Base-by-base conservation (phyloP, 2,329 filamentous ascomycete species). In the Colletotrichum echinochloae region DNA sequence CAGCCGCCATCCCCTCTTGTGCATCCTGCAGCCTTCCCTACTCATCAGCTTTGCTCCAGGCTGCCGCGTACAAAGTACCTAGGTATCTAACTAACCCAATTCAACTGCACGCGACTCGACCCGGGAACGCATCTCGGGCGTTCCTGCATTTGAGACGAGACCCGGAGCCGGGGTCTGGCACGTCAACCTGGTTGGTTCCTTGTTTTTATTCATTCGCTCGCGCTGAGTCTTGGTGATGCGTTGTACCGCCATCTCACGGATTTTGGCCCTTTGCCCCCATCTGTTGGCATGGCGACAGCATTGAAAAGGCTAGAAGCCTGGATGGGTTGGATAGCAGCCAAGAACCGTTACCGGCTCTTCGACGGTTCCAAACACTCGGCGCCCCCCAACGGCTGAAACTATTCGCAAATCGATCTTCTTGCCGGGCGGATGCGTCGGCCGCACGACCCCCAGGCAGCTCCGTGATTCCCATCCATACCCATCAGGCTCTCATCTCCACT, bases 131-230 rank as follows among this genome's bases (percentile, higher is more conserved):
- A 35, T 41, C 33, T 66, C 51, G 56, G 64, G 56, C 55, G 67
- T 70, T 70, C 67, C 67, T 70, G 67, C 67, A 67, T 70, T 57
- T 33, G 67, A 70, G 67, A 62, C 66, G 67, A 67, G 57, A 70
- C 57, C 57, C 59, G 57, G 44, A 48, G 35, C 67, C 35, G 46
- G 64, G 64, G 64, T 63, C 44, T 33, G 37, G 51, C 37, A 41
- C 60, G 48, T 49, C 30, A 12, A 14, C 20, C 30, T 55, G 52
- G 35, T n/a, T 57, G 56, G 41, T 67, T 60, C 67, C 64, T 63
- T 67, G 64, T 55, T 70, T 70, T 39, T 20, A n/a, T 66, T 33
- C 54, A 65, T 48, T 70, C 62, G 62, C 52, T 56, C 23, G 35
- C 51, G 28, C 51, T 26, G 62, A 66, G 51, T 70, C 67, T 67